These are phyloP conservation scores for Termitomyces sp. DNA, from an alignment of 768 basidiomycete genomes.

Conservation along the genomic window DNA sequence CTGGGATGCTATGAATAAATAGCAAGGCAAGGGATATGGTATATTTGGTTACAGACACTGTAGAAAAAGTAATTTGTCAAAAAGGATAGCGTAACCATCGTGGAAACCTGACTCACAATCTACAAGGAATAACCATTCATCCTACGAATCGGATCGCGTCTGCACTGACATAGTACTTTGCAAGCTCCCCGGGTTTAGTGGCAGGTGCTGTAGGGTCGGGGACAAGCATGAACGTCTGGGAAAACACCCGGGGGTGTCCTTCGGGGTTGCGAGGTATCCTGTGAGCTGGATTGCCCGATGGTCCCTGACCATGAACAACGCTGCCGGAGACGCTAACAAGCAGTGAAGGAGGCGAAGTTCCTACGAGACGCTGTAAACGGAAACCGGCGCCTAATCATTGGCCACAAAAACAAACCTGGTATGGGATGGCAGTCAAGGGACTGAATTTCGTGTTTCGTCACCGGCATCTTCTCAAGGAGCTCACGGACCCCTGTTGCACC, in stretches of 20 bases:
- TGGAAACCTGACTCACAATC: conserved; percentile 7
- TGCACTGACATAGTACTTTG: conserved; percentile 77
- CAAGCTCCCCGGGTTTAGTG: conserved; percentile 63
- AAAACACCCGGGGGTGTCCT: conserved; percentile 79
- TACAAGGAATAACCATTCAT: conserved; percentile 5
- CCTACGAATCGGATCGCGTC: conserved; percentile 84
- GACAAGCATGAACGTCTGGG: conserved; percentile 82
- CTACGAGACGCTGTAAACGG: conserved; percentile 28
- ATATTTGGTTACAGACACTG: background rate
- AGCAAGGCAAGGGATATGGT: background rate
- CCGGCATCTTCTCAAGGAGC: conserved; percentile 68
- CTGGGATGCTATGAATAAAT: background rate
- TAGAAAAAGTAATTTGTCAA: background rate
- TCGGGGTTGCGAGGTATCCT: conserved; percentile 53
- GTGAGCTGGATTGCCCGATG: conserved; percentile 50
- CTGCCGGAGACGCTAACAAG: conserved; percentile 77
- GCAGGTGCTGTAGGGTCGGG: conserved; percentile 66
- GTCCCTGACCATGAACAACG: conserved; percentile 64
- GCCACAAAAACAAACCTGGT: conserved; percentile 46
- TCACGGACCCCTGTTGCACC: conserved; percentile 65
- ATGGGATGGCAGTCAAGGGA: conserved; percentile 90
- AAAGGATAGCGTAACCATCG: background rate
- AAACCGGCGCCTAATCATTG: background rate
- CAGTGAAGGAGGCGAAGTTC: conserved; percentile 72
- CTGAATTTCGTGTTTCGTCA: conserved; percentile 79